A percentile compares a stretch with the other conserved stretches of the same genome.
These are phyloP conservation scores for Sphaerulina populicola DNA, from an alignment of 2,329 filamentous ascomycete genomes.

Conservation along the genomic window DNA sequence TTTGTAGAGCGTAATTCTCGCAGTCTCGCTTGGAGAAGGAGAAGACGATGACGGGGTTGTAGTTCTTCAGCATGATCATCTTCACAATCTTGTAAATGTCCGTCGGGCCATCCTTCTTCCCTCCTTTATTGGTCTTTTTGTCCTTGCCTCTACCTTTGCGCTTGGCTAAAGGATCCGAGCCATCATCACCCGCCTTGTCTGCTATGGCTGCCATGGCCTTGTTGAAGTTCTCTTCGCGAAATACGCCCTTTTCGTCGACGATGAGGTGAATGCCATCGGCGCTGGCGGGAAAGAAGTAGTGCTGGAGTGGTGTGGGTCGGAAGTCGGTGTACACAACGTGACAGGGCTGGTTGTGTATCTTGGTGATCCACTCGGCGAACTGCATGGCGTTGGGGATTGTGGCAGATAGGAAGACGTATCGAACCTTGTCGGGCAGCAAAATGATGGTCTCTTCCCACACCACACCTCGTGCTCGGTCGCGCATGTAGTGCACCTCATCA, in stretches of 20 bases:
- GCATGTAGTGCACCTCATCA: constrained; percentile 97
- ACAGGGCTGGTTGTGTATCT: constrained; percentile 93
- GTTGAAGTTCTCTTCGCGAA: constrained; percentile 95
- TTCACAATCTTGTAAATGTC: constrained; percentile 97
- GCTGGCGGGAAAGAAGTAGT: constrained; percentile 93
- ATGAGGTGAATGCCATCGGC: constrained; percentile 88
- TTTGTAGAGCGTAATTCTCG: constrained; percentile 78
- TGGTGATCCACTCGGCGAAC: constrained; percentile 98
- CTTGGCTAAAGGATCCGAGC: constrained; percentile 69
- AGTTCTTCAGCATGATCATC: constrained; percentile 97
- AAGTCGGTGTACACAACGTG: constrained; percentile 99
- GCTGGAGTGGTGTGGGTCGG: constrained; percentile 87
- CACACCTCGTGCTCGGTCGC: constrained; percentile 85
- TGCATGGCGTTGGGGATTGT: constrained; percentile 99
- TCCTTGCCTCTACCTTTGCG: constrained; percentile 82
- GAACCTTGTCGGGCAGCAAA: constrained; percentile 92
- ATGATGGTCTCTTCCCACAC: constrained; percentile 99
- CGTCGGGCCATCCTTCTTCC: constrained; percentile 57
- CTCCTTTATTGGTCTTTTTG: constrained; percentile 84
- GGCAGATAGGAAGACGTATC: constrained; percentile 95
- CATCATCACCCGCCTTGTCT: constrained; percentile 76
- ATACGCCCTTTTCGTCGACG: constrained; percentile 92
- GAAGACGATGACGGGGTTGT: constrained; percentile 98
- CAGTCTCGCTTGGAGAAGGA: constrained; percentile 98
- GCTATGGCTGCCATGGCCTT: constrained; percentile 87